Conservation (phyloP, 441 rosid genomes). For the Adansonia madagascariensis region DNA sequence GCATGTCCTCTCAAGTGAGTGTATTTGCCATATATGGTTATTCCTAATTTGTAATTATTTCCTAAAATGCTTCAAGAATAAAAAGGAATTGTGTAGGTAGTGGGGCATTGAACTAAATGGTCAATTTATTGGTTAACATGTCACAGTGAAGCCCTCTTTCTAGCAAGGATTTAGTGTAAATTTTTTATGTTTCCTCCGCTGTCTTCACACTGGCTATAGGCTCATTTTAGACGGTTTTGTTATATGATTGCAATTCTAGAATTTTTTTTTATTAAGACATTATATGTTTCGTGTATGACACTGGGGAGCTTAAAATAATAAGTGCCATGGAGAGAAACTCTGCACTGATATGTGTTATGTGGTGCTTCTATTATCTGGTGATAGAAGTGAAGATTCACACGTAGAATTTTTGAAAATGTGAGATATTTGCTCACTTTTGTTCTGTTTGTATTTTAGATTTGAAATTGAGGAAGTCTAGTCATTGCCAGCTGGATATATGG, state of each 20-base stretch:
- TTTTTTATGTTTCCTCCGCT: constrained; percentile 8
- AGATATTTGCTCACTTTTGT: background rate
- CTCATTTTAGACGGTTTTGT: background rate
- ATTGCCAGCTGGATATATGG: background rate
- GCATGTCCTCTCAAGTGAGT: constrained; percentile 96
- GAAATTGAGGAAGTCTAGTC: constrained; percentile 1
- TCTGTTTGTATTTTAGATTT: background rate
- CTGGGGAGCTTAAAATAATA: background rate
- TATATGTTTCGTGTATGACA: background rate
- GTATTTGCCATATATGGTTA: constrained; percentile 1
- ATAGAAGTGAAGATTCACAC: background rate
- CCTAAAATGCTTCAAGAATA: background rate
- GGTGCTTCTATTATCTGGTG: background rate
- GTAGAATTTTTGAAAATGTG: background rate
- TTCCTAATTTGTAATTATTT: constrained; percentile 8
- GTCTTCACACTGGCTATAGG: background rate
- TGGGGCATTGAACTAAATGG: background rate
- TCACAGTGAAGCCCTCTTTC: background rate
- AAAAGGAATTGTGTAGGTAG: background rate
- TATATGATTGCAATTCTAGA: background rate
- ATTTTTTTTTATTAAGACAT: background rate
- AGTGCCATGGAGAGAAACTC: background rate
- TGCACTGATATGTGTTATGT: background rate
- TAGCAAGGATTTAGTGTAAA: background rate
- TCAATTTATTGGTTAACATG: background rate